Evolutionary conservation across 352 stramenopile species (phyloP), one percentile per base, ranked within the genome.

Genomic region (Globisporangium parvum): DNA sequence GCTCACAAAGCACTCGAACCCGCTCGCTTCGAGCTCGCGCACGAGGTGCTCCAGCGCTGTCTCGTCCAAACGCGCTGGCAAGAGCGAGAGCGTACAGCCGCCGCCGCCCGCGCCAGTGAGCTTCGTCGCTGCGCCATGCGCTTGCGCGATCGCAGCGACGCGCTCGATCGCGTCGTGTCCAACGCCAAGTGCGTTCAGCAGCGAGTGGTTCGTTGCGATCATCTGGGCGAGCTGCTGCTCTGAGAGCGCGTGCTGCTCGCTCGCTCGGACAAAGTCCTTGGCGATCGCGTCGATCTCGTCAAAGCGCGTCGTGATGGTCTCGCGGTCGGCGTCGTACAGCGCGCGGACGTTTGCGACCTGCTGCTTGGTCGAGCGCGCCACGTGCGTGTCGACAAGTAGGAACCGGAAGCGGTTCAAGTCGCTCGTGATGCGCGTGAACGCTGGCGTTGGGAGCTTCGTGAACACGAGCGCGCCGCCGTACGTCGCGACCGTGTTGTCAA

Each of bases 401-500:
- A 97, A 96, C 4, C 77, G 74, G 40, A 96, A 91, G 11, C 66
- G 54, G 49, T 87, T 72, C 24, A 92, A 57, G 44, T 90, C 62
- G 44, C 68, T 78, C 10, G 60, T 23, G 31, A 91, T 73, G 24
- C 60, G 58, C 42, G 66, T 54, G 52, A 88, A 85, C 12, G 65
- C 70, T 0, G 80, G 70, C 37, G 65, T 59, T 0, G 72, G 69
- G 14, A 68, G 54, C 51, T 89, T 91, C 15, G 71, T 64, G 62
- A 95, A 97, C 46, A 83, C 44, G 23, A 97, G 66, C n/a, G 88
- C 71, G 1, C 92, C 91, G 28, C 87, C 88, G 64, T 87, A 96
- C 35, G 80, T 81, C 26, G 82, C 88, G 14, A 97, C 81, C 1
- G 87, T 97, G 60, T 97, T 97, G 72, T 97, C 92, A 24, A 96